Conservation (phyloP, 2,329 filamentous ascomycete species). For the Penicillium sp. region DNA sequence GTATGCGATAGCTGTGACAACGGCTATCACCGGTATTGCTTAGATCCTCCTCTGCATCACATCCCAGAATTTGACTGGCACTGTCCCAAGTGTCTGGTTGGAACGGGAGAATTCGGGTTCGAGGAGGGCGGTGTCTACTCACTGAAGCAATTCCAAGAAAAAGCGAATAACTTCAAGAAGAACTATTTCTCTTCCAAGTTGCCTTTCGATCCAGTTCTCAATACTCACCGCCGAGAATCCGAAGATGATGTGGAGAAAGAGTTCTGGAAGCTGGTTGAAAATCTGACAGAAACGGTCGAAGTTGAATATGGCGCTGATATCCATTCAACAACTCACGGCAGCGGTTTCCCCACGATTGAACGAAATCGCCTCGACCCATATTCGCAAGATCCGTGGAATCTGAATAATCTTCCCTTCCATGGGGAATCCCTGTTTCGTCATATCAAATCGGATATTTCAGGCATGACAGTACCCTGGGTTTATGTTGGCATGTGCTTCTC, state of each 20-base stretch:
- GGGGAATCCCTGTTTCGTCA: slow-evolving; percentile 92
- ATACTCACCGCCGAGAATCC: slow-evolving; percentile 78
- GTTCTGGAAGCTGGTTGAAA: slow-evolving; percentile 95
- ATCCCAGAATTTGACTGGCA: slow-evolving; percentile 92
- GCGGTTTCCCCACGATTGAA: slow-evolving; percentile 93
- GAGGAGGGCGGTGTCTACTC: slow-evolving; percentile 97
- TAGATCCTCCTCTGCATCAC: slow-evolving; percentile 81
- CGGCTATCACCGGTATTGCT: slow-evolving; percentile 83
- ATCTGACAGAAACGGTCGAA: slow-evolving; percentile 92
- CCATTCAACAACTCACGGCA: slow-evolving; percentile 96
- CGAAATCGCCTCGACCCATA: slow-evolving; percentile 86
- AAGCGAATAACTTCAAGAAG: slow-evolving; percentile 92
- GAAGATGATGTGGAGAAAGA: slow-evolving; percentile 96
- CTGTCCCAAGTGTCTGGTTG: slow-evolving; percentile 91
- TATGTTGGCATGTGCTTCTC: slow-evolving; percentile 99
- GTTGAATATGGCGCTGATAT: slow-evolving; percentile 99
- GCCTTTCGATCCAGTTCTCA: slow-evolving; percentile 82
- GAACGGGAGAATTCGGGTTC: slow-evolving; percentile 95
- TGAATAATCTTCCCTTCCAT: slow-evolving; percentile 89
- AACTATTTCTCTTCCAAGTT: slow-evolving; percentile 90
- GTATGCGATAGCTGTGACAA: slow-evolving; percentile 92
- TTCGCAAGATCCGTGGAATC: slow-evolving; percentile 90
- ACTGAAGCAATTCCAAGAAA: slow-evolving; percentile 92
- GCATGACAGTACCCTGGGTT: slow-evolving; percentile 99
- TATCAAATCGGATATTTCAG: slow-evolving; percentile 97